Conservation (phyloP, 768 basidiomycete species). For the Trametes punicea region DNA sequence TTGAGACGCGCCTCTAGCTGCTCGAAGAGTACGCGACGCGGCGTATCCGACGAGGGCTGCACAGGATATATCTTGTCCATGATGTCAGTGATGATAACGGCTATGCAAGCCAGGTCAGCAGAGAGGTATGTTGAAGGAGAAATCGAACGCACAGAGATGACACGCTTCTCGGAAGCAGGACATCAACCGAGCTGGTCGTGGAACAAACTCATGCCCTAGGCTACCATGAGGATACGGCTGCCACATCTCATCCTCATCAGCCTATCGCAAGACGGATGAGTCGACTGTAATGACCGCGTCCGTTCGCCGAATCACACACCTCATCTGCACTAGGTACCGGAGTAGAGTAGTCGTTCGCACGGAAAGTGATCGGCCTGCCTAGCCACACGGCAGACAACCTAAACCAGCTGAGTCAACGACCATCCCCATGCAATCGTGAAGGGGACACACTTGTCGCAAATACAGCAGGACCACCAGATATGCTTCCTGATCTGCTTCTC, state of each 20-base stretch:
- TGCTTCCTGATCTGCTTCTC: constrained; percentile 72
- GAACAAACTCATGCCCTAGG: constrained; percentile 37
- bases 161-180: constrained; percentile 54
- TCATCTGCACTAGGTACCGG: constrained; percentile 49
- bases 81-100: constrained; percentile 63
- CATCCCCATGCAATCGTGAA: no score
- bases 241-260: constrained; percentile 57
- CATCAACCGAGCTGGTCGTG: constrained; percentile 48
- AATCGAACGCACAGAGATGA: constrained; percentile 49
- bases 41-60: constrained; percentile 41
- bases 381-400: constrained; percentile 75
- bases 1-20: constrained; percentile 65
- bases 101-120: constrained; percentile 35
- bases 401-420: neutral
- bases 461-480: constrained; percentile 77
- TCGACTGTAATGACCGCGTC: no score
- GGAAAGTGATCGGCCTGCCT: constrained; percentile 40
- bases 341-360: constrained; percentile 22
- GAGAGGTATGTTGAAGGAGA: neutral
- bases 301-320: no score
- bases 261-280: constrained; percentile 44
- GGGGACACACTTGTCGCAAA: constrained; percentile 63
- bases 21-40: constrained; percentile 47
- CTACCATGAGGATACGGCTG: constrained; percentile 41
- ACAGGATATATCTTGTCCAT: constrained; percentile 71